Conservation (phyloP, 2,329 filamentous ascomycete genomes). For the Aspergillus ustus region DNA sequence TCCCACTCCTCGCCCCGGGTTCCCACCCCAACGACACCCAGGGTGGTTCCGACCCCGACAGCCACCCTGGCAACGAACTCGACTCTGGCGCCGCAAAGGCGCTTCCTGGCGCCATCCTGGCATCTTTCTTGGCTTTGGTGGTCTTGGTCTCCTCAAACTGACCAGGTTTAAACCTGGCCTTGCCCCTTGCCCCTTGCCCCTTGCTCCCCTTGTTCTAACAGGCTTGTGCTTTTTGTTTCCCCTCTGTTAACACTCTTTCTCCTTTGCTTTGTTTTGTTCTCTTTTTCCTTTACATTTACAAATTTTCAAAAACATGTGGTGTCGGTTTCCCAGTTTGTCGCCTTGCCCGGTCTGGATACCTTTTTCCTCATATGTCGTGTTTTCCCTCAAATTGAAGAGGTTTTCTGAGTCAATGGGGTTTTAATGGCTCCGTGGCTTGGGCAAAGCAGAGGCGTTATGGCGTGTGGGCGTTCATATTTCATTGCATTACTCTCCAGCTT, state of each 20-base stretch:
- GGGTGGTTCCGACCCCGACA: neutral
- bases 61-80: neutral
- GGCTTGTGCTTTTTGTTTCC: neutral
- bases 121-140: neutral
- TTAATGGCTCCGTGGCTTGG: neutral
- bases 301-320: neutral
- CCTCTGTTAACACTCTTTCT: neutral
- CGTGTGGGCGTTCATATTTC: neutral
- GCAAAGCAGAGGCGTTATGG: neutral
- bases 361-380: neutral
- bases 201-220: neutral
- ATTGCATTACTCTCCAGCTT: no score
- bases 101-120: neutral
- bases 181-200: neutral
- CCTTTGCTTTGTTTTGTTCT: constrained; percentile 28
- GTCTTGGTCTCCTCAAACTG: neutral
- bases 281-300: constrained; percentile 6
- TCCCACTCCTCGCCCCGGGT: constrained; percentile 11
- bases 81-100: neutral
- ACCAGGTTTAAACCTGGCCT: neutral
- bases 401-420: neutral
- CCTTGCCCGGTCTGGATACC: neutral
- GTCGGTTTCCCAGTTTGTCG: neutral
- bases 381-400: neutral
- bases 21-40: neutral